Conservation (phyloP, 768 basidiomycete genomes). For the Tubosaeta brunneosetosa region DNA sequence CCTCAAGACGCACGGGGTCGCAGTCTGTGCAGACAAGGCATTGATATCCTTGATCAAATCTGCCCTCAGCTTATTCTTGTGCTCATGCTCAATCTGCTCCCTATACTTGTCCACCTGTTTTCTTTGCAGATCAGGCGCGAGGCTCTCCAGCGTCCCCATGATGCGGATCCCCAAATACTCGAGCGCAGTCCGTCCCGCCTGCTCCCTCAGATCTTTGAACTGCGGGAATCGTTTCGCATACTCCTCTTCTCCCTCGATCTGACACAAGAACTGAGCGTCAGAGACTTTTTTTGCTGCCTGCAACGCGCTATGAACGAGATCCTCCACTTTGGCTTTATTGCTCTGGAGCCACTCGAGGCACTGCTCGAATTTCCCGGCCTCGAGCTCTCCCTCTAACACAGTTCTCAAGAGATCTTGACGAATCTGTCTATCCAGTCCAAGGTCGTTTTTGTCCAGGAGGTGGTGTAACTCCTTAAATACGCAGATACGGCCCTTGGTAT, state of each 20-base stretch:
- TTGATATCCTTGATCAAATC: constrained; percentile 21
- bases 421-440: not conserved
- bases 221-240: constrained; percentile 1
- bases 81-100: not conserved
- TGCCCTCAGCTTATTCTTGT: constrained; percentile 5
- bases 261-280: constrained; percentile 14
- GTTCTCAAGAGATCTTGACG: not conserved
- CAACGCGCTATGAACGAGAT: constrained; percentile 1
- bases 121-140: constrained; percentile 4
- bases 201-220: not conserved
- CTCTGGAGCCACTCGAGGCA: too few species aligned
- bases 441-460: not conserved
- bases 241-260: not conserved
- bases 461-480: not conserved
- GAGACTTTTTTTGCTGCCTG: not conserved
- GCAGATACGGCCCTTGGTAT: constrained; percentile 13
- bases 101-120: constrained; percentile 2
- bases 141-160: not conserved
- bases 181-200: not conserved
- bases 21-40: not conserved
- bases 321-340: not conserved
- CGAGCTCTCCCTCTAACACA: constrained; percentile 1
- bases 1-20: constrained; percentile 5
- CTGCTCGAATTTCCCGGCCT: too few species aligned
- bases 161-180: not conserved